A percentile compares a stretch with the other conserved stretches of the same genome.
Conservation (phyloP, 306 rosid species). For the Prunus fruticosa region DNA sequence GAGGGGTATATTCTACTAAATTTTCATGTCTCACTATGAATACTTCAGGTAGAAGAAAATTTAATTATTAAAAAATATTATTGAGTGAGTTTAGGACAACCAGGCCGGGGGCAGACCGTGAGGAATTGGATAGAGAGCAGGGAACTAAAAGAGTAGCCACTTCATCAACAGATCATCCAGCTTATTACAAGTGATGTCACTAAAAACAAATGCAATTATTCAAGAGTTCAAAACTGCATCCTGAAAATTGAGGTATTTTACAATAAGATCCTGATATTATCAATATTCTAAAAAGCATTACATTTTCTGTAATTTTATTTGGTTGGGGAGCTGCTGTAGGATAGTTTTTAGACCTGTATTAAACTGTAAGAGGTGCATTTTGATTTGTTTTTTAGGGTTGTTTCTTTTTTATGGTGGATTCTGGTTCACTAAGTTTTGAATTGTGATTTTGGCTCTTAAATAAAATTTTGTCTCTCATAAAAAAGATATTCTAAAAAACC, state of each 20-base stretch:
- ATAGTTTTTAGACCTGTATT: no score
- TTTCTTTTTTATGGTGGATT: no score
- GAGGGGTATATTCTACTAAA: background rate
- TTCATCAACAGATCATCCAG: background rate
- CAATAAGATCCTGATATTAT: background rate
- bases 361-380: no score
- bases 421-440: no score
- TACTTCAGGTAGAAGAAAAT: background rate
- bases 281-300: background rate
- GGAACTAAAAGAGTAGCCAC: background rate
- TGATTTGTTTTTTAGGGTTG: no score
- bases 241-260: background rate
- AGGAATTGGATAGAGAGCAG: background rate
- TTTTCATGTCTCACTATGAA: background rate
- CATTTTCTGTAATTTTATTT: no score
- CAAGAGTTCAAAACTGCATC: background rate
- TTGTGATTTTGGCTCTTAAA: no score
- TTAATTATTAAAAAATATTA: background rate
- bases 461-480: no score
- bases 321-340: no score
- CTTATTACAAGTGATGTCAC: background rate
- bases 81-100: background rate
- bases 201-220: background rate
- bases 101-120: background rate
- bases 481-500: background rate